Conservation (phyloP, 2,329 filamentous ascomycete genomes). For the Keithomyces neogunnii region DNA sequence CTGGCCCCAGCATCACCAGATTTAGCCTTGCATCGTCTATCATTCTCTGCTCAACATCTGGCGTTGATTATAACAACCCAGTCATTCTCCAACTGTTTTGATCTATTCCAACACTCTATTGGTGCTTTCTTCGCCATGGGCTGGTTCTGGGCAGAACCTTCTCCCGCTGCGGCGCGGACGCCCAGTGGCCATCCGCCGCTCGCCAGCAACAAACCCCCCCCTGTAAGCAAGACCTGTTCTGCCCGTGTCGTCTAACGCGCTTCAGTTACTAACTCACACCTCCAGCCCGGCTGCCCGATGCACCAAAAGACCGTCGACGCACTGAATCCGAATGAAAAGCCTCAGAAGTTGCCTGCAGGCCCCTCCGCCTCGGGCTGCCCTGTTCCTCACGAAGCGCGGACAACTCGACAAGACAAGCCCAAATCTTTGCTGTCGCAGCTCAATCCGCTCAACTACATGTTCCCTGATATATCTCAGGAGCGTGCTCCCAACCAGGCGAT, state of each 20-base stretch:
- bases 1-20: background rate
- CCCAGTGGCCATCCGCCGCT: conserved; percentile 24
- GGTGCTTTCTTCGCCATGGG: conserved; percentile 36
- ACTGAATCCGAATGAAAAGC: conserved; percentile 26
- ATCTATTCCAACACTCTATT: background rate
- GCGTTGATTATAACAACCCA: background rate
- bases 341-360: conserved; percentile 11
- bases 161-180: conserved; percentile 25
- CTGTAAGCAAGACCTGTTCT: conserved; percentile 16
- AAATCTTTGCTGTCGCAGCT: conserved; percentile 46
- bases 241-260: background rate
- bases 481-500: conserved; percentile 65
- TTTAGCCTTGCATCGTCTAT: background rate
- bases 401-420: conserved; percentile 21
- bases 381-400: conserved; percentile 31
- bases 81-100: background rate
- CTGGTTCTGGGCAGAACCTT: conserved; percentile 54
- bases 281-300: conserved; percentile 48
- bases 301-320: conserved; percentile 44
- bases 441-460: conserved; percentile 90
- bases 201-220: conserved; percentile 21
- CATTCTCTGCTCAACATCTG: background rate
- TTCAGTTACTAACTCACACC: background rate
- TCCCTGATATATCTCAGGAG: conserved; percentile 72
- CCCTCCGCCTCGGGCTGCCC: conserved; percentile 33